Conservation (phyloP, 1,284 basidiomycete genomes). For the Tilletiopsis washingtonensis region DNA sequence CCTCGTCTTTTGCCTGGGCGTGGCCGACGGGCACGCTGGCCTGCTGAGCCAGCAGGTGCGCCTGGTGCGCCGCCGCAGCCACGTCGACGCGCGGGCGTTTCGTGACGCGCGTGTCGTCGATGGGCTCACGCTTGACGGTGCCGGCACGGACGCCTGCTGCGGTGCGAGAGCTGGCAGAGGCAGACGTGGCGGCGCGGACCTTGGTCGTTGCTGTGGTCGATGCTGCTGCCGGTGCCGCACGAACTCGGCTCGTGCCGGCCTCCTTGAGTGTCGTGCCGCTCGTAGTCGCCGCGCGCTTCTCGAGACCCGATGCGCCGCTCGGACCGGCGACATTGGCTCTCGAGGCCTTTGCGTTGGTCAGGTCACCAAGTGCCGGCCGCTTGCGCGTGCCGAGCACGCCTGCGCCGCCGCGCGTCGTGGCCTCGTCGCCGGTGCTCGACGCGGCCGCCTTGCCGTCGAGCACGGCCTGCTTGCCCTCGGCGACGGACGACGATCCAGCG, state of each 20-base stretch:
- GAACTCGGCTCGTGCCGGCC: slow-evolving; percentile 1
- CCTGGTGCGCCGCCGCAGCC: neutral
- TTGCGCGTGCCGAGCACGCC: slow-evolving; percentile 40
- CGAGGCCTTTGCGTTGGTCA: slow-evolving; percentile 40
- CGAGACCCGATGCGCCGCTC: slow-evolving; percentile 1
- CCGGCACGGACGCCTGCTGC: slow-evolving; percentile 9
- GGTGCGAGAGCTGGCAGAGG: neutral
- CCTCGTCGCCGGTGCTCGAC: too few species aligned
- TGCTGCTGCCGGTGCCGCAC: slow-evolving; percentile 1
- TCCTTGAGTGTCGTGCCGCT: slow-evolving; percentile 7
- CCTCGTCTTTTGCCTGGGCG: slow-evolving; percentile 50
- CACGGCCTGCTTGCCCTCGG: too few species aligned
- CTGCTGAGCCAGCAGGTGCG: neutral
- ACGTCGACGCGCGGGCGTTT: neutral
- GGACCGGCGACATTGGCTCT: slow-evolving; percentile 9
- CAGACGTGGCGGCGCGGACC: neutral
- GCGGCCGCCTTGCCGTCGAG: too few species aligned
- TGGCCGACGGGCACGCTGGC: neutral
- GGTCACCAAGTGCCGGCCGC: slow-evolving; percentile 42
- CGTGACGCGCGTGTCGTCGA: neutral
- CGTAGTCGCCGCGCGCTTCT: slow-evolving; percentile 4
- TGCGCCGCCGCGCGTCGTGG: slow-evolving; percentile 9
- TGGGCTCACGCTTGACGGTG: slow-evolving; percentile 20
- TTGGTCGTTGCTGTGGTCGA: neutral
- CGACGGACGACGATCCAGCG: too few species aligned